Evolutionary conservation across 2,329 filamentous ascomycete species (phyloP), one percentile per base, ranked within the genome.

Genomic region (Aspergillus eucalypticola): DNA sequence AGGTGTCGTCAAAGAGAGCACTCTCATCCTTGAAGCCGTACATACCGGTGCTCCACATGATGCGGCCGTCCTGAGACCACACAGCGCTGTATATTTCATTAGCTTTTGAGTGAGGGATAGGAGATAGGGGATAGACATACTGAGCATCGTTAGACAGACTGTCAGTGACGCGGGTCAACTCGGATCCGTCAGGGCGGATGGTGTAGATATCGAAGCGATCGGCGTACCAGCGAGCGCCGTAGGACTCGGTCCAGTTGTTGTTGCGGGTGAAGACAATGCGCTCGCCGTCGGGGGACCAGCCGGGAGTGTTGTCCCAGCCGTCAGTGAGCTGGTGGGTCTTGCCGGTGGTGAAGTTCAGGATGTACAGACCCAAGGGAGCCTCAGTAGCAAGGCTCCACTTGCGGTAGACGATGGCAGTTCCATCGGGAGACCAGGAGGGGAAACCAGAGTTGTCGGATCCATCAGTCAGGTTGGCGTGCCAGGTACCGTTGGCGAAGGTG

Each of bases 1-100:
- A 81, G 1, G 78, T 79, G 38, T 78, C 61, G 54, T 81, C 78
- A 54, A 76, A 81, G 1, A 75, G 63, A 0, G 74, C 70, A 10
- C 72, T 70, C 69, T 81, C 79, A 44, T 77, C 74, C 38, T 76
- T 70, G 67, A 80, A 81, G 2, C 78, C 79, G 56, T 75, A 81
- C 75, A 76, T 76, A 4, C 78, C 78, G 8, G 69, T 78, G 6
- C 66, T 73, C 42, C 72, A 82, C 63, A 78, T 61, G 38, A 81
- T 80, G 5, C 71, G 70, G 7, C 77, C 76, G 66, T 81, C 78
- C 1, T 71, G 67, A 0, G 74, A 72, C 78, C 79, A 81, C 1
- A 80, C 76, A 1, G 78, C 78, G 64, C 53, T 55, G 38, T 21
- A 7, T 11, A n/a, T 13, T 2, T 13, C 5, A n/a, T 27, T 27